Percentiles rank a stretch among this genome's conserved stretches.
These are phyloP conservation scores for Pythium periplocum DNA, from an alignment of 352 stramenopile genomes.

Conservation along the genomic window DNA sequence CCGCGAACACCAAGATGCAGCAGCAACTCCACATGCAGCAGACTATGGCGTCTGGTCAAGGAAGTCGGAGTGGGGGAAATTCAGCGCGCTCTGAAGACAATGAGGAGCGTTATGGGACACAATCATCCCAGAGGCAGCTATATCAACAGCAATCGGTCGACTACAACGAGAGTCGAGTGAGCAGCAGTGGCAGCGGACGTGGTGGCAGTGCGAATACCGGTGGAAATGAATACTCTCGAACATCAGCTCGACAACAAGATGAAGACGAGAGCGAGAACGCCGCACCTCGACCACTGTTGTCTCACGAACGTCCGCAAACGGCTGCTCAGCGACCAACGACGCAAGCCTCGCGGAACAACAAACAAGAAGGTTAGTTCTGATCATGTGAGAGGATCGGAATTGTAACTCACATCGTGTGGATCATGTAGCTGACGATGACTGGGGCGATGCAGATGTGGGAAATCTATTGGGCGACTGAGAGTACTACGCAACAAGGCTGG, in stretches of 20 bases:
- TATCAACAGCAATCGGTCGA: conserved; percentile 24
- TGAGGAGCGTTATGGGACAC: conserved; percentile 19
- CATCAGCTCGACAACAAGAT: conserved; percentile 23
- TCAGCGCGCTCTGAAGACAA: conserved; percentile 27
- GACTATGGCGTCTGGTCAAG: conserved; percentile 14
- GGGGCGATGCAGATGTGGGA: conserved; percentile 71
- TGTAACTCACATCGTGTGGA: not conserved
- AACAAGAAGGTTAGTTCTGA: conserved; percentile 47
- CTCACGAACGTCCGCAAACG: conserved; percentile 20
- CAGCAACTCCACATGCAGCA: conserved; percentile 19
- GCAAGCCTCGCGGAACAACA: conserved; percentile 22
- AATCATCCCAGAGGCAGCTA: conserved; percentile 13
- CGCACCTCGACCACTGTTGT: conserved; percentile 27
- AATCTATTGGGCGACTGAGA: conserved; percentile 64
- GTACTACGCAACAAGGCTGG: not conserved
- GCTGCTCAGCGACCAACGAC: conserved; percentile 18
- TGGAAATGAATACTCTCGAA: not conserved
- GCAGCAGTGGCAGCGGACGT: conserved; percentile 13
- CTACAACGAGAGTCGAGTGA: conserved; percentile 9
- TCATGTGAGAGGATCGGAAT: too few species aligned
- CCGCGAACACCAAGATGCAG: conserved; percentile 32
- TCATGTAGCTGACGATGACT: conserved; percentile 46
- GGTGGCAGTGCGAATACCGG: not conserved
- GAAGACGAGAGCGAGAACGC: conserved; percentile 33
- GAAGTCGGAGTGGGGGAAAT: conserved; percentile 12